Conservation (phyloP, 148 eudicot genomes). For the Vaccinium myrtillus region DNA sequence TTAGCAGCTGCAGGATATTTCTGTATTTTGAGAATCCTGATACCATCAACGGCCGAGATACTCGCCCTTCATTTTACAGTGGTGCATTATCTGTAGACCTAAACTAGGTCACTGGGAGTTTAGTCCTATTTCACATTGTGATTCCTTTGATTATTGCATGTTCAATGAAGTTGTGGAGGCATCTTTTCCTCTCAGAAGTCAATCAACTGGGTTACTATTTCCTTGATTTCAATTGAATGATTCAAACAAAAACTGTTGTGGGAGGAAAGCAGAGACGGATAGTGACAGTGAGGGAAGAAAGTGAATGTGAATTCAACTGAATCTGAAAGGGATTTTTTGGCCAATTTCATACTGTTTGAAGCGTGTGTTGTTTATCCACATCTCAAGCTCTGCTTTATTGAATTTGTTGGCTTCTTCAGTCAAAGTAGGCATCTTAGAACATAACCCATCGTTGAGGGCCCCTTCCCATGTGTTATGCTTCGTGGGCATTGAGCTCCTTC, state of each 20-base stretch:
- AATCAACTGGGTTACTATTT: not conserved
- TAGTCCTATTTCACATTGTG: not conserved
- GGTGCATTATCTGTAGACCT: not conserved
- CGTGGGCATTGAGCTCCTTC: not conserved
- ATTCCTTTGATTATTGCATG: not conserved
- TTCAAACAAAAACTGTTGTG: not conserved
- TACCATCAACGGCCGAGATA: not conserved
- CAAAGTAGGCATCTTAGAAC: not conserved
- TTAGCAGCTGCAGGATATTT: not conserved
- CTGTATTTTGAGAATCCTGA: not conserved
- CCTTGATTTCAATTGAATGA: not conserved
- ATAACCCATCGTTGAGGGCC: not conserved
- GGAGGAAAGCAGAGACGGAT: not conserved
- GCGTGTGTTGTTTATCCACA: not conserved
- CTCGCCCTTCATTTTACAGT: not conserved
- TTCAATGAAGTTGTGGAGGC: not conserved
- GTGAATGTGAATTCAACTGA: not conserved
- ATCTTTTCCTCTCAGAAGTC: not conserved
- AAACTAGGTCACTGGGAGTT: not conserved
- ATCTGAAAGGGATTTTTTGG: slow-evolving; percentile 13
- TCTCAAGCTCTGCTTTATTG: slow-evolving; percentile 5
- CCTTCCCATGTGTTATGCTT: slow-evolving; percentile 5
- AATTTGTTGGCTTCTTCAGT: not conserved
- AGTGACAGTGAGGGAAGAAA: not conserved
- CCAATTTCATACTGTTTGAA: not conserved